These are phyloP conservation scores for Coniferiporia weirii DNA, from an alignment of 1,284 basidiomycete genomes.

Conservation along the genomic window DNA sequence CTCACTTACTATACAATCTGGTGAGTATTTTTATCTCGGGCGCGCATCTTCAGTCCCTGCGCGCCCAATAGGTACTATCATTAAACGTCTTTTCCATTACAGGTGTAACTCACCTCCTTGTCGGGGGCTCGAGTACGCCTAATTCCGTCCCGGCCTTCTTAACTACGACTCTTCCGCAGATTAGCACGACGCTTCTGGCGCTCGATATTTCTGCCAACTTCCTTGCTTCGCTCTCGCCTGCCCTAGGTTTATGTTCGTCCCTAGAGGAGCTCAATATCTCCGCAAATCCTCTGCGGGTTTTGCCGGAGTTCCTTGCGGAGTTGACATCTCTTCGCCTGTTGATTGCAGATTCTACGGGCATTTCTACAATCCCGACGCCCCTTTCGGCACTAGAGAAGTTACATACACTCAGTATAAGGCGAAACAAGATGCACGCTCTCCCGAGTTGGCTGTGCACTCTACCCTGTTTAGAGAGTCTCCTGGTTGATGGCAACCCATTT, in stretches of 20 bases:
- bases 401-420: conserved; percentile 82
- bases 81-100: conserved; percentile 16
- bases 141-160: conserved; percentile 74
- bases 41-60: conserved; percentile 2
- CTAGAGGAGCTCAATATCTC: conserved; percentile 95
- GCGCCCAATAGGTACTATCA: conserved; percentile 13
- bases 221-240: conserved; percentile 74
- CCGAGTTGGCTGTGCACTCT: conserved; percentile 92
- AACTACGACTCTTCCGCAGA: conserved; percentile 60
- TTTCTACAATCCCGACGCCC: conserved; percentile 67
- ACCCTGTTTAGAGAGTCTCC: conserved; percentile 76
- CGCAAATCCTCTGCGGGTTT: conserved; percentile 78
- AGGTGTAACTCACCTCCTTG: conserved; percentile 88
- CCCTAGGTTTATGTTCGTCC: conserved; percentile 68
- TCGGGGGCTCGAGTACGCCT: conserved; percentile 72
- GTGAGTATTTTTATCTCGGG: conserved; percentile 36
- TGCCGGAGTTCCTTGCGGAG: conserved; percentile 79
- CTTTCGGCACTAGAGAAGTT: conserved; percentile 67
- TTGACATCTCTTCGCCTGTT: conserved; percentile 79
- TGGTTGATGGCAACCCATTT: conserved; percentile 92
- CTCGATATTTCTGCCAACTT: conserved; percentile 89
- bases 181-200: conserved; percentile 73
- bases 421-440: conserved; percentile 85
- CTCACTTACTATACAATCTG: conserved; percentile 61
- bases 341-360: conserved; percentile 83